A percentile compares a stretch with the other conserved stretches of the same genome.
Evolutionary conservation across 2,329 filamentous ascomycete genomes (phyloP).

Genomic region (Pestalotiopsis sp.): DNA sequence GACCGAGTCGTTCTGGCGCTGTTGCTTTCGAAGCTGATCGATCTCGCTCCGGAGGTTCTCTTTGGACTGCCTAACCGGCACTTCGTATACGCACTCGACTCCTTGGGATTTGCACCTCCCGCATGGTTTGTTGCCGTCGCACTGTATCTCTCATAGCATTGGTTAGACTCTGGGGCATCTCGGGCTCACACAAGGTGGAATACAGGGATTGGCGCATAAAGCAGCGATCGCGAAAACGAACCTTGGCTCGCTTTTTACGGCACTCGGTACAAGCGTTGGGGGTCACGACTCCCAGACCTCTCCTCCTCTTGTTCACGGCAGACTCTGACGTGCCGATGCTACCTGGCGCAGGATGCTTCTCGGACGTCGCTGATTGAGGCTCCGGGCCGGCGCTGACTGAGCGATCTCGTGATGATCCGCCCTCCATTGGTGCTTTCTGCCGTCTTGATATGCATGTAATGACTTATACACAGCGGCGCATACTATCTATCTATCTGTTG

Average conservation of each 20-base stretch:
- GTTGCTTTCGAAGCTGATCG: slow-evolving; percentile 55
- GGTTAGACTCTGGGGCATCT: neutral
- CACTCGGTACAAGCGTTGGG: slow-evolving; percentile 65
- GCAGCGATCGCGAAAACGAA: slow-evolving; percentile 28
- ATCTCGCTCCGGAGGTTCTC: slow-evolving; percentile 63
- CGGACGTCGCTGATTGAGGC: slow-evolving; percentile 23
- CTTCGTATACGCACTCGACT: slow-evolving; percentile 61
- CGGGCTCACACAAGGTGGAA: slow-evolving; percentile 7
- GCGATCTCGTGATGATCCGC: slow-evolving; percentile 26
- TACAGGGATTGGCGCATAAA: neutral
- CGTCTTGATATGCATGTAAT: neutral
- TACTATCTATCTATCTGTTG: neutral
- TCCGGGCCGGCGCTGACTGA: slow-evolving; percentile 19
- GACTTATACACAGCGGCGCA: neutral
- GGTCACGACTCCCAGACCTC: slow-evolving; percentile 59
- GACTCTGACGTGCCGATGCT: slow-evolving; percentile 14
- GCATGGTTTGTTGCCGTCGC: slow-evolving; percentile 61
- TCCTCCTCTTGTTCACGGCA: slow-evolving; percentile 51
- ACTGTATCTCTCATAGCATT: slow-evolving; percentile 39
- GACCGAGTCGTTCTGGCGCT: slow-evolving; percentile 58
- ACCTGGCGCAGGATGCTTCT: slow-evolving; percentile 22
- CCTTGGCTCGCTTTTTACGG: slow-evolving; percentile 65
- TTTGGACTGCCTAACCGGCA: slow-evolving; percentile 66
- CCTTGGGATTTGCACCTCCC: slow-evolving; percentile 58
- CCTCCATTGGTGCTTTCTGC: slow-evolving; percentile 29